Evolutionary conservation across 805 yeast genomes (phyloP).

Genomic region (Kregervanrija delftensis): DNA sequence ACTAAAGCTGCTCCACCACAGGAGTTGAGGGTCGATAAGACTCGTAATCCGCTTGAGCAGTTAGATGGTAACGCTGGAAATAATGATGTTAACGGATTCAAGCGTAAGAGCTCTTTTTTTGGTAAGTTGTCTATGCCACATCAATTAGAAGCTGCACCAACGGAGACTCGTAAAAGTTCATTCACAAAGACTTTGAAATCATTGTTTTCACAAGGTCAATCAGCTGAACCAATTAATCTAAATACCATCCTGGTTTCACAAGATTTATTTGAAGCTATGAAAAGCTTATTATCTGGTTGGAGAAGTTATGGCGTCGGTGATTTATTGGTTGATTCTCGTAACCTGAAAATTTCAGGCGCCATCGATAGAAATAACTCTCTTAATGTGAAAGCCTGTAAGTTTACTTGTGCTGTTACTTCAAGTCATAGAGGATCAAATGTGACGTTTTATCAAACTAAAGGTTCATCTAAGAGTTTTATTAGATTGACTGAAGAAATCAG

Average conservation of each 20-base stretch:
- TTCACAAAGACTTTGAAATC: conserved; percentile 39
- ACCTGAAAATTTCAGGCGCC: conserved; percentile 48
- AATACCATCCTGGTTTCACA: conserved; percentile 31
- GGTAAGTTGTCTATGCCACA: conserved; percentile 34
- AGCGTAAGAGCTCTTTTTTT: conserved; percentile 29
- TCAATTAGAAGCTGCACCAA: conserved; percentile 2
- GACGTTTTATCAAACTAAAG: conserved; percentile 55
- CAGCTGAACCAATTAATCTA: conserved; percentile 22
- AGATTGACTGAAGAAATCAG: conserved; percentile 57
- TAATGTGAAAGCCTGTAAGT: conserved; percentile 56
- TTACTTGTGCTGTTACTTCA: conserved; percentile 44
- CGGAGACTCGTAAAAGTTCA: conserved; percentile 16
- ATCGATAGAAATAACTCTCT: conserved; percentile 56
- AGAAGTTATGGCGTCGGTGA: conserved; percentile 60
- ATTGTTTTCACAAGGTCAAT: conserved; percentile 29
- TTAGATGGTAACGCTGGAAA: conserved; percentile 8
- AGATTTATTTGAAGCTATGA: conserved; percentile 60
- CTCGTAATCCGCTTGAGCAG: conserved; percentile 8
- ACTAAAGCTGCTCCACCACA: conserved; percentile 12
- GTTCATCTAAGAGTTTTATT: conserved; percentile 55
- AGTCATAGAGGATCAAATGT: conserved; percentile 42
- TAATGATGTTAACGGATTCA: conserved; percentile 9
- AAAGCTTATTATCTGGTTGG: conserved; percentile 61
- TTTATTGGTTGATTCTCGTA: conserved; percentile 37
- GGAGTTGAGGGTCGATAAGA: conserved; percentile 29